phyloP scores from a whole-genome alignment of 352 stramenopile genomes.

The Thraustochytrium sp. region DNA sequence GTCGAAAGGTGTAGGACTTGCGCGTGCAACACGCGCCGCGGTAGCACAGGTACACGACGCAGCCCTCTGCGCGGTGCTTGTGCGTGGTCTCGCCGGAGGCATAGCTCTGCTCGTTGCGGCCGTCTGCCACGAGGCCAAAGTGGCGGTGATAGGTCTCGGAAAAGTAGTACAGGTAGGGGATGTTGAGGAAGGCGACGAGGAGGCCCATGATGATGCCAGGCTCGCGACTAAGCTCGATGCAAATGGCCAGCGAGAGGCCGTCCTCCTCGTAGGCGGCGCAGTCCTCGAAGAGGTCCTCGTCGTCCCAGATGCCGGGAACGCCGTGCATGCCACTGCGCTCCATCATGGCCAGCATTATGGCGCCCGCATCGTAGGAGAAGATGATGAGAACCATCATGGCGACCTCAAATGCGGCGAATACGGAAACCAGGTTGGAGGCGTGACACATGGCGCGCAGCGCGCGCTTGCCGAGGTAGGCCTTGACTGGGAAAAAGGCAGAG shows the following conservation, averaged over 20 bases:
- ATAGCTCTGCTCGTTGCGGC: conserved; percentile 37
- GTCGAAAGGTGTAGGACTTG: conserved; percentile 32
- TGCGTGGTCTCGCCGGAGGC: conserved; percentile 18
- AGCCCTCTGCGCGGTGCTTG: conserved; percentile 32
- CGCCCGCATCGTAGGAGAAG: background rate
- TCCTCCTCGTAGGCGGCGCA: background rate
- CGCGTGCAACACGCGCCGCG: background rate
- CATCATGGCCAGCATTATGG: background rate
- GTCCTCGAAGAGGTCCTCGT: background rate
- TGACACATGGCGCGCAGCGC: background rate
- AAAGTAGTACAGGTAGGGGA: conserved; percentile 40
- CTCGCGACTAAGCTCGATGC: background rate
- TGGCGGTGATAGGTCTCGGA: conserved; percentile 35
- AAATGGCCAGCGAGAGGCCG: background rate
- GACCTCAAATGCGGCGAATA: conserved; percentile 1
- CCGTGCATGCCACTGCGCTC: background rate
- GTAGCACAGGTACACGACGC: conserved; percentile 27
- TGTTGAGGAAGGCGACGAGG: background rate
- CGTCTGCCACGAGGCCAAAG: conserved; percentile 33
- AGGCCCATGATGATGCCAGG: background rate
- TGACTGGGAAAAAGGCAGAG: background rate
- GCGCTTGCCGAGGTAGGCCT: background rate
- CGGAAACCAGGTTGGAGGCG: background rate
- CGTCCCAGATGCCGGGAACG: background rate
- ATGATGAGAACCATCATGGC: conserved; percentile 18